Base-by-base conservation (phyloP, 2,329 filamentous ascomycete genomes). In the Microascus cirrosus region DNA sequence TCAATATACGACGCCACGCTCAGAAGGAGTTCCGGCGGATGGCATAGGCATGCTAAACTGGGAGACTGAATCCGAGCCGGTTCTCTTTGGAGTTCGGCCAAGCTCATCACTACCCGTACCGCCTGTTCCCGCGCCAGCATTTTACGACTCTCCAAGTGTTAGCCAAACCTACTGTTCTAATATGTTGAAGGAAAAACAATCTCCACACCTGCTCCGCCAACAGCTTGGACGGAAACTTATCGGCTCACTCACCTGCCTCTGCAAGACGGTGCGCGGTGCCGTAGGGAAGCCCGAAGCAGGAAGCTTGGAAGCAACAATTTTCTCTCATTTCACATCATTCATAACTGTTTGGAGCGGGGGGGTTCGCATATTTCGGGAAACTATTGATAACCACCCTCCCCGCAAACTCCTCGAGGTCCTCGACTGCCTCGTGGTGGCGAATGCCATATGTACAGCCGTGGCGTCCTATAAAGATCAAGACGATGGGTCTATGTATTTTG, bases 371-470 rank as follows among this genome's bases (percentile, higher is more conserved):
- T 60, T 62, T 25, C 58, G 61, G n/a, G 54, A 52, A 5, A 20
- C 62, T 10, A 63, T 62, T 54, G 59, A 60, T 45, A 61, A 63
- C 52, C 59, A 53, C 20, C 62, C 62, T 2, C 62, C 61, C 1
- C 57, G 58, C 22, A 50, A 55, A 1, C 45, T 62, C 22, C 32
- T 52, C 2, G 59, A 61, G 34, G 57, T 61, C 13, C 20, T 62
- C 6, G 61, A 63, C 51, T 61, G 55, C 10, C 60, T 63, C 13
- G 32, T 63, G 1, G 60, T 61, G 22, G 58, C 60, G 12, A 62
- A 58, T 18, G 58, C 61, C 32, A 59, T 59, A 4, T 62, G 57
- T 48, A 32, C 61, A 1, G 34, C 59, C 6, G 35, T 62, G 8
- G 53, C 55, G 28, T 24, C n/a, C 1, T 50, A 22, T 20, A 24